Evolutionary conservation across 208 protist genomes (phyloP).

Genomic region (Acanthamoeba lenticulata): DNA sequence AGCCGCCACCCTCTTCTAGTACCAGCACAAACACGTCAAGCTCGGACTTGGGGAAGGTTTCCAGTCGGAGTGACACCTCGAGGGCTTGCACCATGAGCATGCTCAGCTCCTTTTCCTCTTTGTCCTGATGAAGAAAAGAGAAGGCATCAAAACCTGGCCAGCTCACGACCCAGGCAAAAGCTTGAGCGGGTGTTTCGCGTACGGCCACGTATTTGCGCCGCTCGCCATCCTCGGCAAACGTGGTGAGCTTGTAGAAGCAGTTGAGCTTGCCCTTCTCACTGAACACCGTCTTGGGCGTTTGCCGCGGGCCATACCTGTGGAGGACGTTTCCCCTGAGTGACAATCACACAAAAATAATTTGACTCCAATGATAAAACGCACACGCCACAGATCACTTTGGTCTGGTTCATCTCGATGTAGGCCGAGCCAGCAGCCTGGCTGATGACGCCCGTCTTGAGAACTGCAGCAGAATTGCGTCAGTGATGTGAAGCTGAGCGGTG

Average conservation of each 20-base stretch:
- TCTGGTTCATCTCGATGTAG: conserved; percentile 84
- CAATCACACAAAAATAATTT: neutral
- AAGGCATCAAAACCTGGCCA: neutral
- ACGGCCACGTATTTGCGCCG: conserved; percentile 58
- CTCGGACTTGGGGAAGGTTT: conserved; percentile 84
- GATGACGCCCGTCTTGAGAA: conserved; percentile 84
- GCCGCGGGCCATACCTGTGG: conserved; percentile 78
- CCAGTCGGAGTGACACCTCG: conserved; percentile 46
- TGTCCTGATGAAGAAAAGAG: neutral
- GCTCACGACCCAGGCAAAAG: neutral
- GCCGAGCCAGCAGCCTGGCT: conserved; percentile 83
- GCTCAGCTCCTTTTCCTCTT: conserved; percentile 65
- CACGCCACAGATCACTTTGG: conserved; percentile 82
- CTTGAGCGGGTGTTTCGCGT: too few relatives aligned
- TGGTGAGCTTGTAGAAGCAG: conserved; percentile 83
- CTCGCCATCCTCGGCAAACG: conserved; percentile 75
- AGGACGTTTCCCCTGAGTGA: too few relatives aligned
- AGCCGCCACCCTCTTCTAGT: conserved; percentile 90
- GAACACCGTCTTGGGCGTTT: conserved; percentile 78
- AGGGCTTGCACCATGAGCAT: conserved; percentile 64
- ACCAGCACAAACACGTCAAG: conserved; percentile 90
- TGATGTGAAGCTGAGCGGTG: neutral
- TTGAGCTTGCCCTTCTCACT: conserved; percentile 83
- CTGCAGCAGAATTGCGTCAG: conserved; percentile 33
- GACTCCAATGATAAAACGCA: conserved; percentile 25